Base-by-base conservation (phyloP, 805 yeast species). In the Ogataea nitratoaversa region DNA sequence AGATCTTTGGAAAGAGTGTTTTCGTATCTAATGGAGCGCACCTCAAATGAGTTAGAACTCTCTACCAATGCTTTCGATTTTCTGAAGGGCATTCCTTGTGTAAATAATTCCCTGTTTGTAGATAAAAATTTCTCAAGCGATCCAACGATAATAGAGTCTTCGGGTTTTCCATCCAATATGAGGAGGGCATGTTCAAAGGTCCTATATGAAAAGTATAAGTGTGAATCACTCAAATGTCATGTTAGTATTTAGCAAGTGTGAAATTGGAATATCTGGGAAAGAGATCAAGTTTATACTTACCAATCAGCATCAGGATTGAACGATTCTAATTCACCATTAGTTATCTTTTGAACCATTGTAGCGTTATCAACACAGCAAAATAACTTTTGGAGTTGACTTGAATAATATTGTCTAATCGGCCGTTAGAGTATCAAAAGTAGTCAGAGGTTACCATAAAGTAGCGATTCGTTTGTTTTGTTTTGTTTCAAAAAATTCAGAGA, bases 1-100 rank as follows among this genome's bases (percentile, higher is more conserved):
- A 16, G 54, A 48, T 67, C 70, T 9, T 62, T 53, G 7, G 51
- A 42, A 8, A 51, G 24, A 3, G 30, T 41, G 34, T 45, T 40
- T 2, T 37, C 40, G 27, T 47, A 38, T 17, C 32, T 34, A 7
- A 41, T 42, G 2, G 50, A 37, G 19, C 51, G 46, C 3, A 47
- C 32, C 8, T 43, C 41, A 23, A 51, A 51, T 27, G 13, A 25
- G 14, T 34, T 37, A 5, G 40, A 30, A 5, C 32, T 30, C 1
- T 20, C 38, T 5, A 29, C 20, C 18, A 40, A 31, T 13, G 34
- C 25, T 19, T 30, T 9, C 20, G 34, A 24, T 19, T 23, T 29
- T 18, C 36, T 30, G 27, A 53, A 49, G 5, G 55, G 53, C 18
- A 53, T 38, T n/a, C 24, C 18, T 29, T 29, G 19, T 6, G 14